Conservation (phyloP, 2,329 filamentous ascomycete genomes). For the Aspergillus chevalieri region DNA sequence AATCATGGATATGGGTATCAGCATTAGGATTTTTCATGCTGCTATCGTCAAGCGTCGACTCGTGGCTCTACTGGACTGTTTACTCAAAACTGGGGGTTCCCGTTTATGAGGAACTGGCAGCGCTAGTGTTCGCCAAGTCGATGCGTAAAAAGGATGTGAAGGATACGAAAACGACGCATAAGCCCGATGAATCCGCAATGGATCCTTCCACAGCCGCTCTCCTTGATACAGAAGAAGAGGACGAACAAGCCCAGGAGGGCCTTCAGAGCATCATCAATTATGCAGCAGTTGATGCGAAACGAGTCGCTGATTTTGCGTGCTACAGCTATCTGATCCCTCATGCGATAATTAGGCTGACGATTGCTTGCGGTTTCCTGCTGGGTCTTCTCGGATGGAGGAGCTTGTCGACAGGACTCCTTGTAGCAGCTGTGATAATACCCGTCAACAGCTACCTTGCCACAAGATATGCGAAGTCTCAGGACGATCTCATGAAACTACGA, state of each 20-base stretch:
- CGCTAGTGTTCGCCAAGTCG: constrained; percentile 69
- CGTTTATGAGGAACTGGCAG: constrained; percentile 62
- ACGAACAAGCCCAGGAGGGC: constrained; percentile 47
- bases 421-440: constrained; percentile 59
- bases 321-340: constrained; percentile 61
- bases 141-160: constrained; percentile 68
- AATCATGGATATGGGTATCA: constrained; percentile 64
- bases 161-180: constrained; percentile 29
- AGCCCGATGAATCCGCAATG: constrained; percentile 21
- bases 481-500: constrained; percentile 65
- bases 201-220: constrained; percentile 3
- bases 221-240: constrained; percentile 35
- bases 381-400: constrained; percentile 65
- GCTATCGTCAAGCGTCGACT: constrained; percentile 53
- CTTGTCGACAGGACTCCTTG: constrained; percentile 57
- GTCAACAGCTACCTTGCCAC: constrained; percentile 62
- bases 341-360: constrained; percentile 55
- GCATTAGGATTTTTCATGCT: constrained; percentile 58
- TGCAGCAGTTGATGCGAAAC: constrained; percentile 66
- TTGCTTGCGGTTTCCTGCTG: constrained; percentile 60
- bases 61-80: constrained; percentile 62
- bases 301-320: constrained; percentile 60
- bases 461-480: constrained; percentile 58
- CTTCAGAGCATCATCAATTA: constrained; percentile 70
- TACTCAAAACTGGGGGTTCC: constrained; percentile 59